Conservation (phyloP, 2,329 filamentous ascomycete species). For the Ceratocystis cubensis region DNA sequence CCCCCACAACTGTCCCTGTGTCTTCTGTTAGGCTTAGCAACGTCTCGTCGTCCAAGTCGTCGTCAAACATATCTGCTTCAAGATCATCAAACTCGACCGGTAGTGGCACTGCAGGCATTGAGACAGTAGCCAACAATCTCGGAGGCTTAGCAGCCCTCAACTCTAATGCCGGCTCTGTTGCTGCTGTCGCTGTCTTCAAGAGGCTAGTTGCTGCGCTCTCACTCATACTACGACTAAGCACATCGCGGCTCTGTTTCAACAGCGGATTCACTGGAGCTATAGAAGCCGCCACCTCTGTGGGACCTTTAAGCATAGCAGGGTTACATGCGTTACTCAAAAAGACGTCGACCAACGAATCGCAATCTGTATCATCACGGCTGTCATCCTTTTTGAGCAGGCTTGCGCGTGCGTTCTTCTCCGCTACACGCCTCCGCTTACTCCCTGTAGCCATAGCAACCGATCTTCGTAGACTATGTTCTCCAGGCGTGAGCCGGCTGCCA, state of each 20-base stretch:
- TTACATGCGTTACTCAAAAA: slow-evolving; percentile 19
- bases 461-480: slow-evolving; percentile 14
- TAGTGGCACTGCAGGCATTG: not conserved
- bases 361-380: not conserved
- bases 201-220: slow-evolving; percentile 5
- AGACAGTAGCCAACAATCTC: not conserved
- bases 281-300: not conserved
- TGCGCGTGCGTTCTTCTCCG: slow-evolving; percentile 12
- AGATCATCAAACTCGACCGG: slow-evolving; percentile 18
- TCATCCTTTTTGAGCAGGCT: slow-evolving; percentile 15
- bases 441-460: slow-evolving; percentile 17
- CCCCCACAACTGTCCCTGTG: slow-evolving; percentile 11
- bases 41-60: slow-evolving; percentile 19
- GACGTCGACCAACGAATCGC: slow-evolving; percentile 19
- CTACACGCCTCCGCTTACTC: slow-evolving; percentile 14
- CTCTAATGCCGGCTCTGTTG: not conserved
- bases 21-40: slow-evolving; percentile 15
- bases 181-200: not conserved
- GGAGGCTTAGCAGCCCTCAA: not conserved
- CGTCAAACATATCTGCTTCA: slow-evolving; percentile 22
- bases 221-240: slow-evolving; percentile 16
- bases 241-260: not conserved
- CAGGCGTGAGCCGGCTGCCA: not conserved
- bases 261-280: not conserved
- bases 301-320: slow-evolving; percentile 9